Evolutionary conservation across 2,329 filamentous ascomycete genomes (phyloP).

Genomic region (Emergomyces africanus): DNA sequence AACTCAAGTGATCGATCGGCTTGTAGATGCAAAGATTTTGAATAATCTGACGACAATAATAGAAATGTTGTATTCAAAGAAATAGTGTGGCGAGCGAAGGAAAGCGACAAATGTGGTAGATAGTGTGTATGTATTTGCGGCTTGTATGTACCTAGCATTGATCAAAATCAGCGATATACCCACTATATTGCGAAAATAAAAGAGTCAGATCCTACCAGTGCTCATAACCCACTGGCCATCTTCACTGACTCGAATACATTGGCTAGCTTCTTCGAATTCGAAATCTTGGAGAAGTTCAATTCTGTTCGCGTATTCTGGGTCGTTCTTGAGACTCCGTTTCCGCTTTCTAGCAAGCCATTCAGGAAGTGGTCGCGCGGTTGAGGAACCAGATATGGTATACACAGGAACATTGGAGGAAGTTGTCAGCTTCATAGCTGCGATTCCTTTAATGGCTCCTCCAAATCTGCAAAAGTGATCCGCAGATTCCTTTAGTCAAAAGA

Average conservation of each 20-base stretch:
- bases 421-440: conserved; percentile 34
- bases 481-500: background rate
- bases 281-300: conserved; percentile 96
- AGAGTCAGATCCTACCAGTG: conserved; percentile 47
- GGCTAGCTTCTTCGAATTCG: conserved; percentile 90
- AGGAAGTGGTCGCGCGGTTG: conserved; percentile 73
- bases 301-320: conserved; percentile 83
- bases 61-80: conserved; percentile 85
- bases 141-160: conserved; percentile 48
- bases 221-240: conserved; percentile 98
- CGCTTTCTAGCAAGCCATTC: conserved; percentile 89
- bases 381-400: conserved; percentile 88
- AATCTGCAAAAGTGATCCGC: background rate
- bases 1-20: conserved; percentile 85
- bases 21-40: conserved; percentile 88
- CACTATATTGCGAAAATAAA: conserved; percentile 3
- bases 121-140: conserved; percentile 94
- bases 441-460: background rate
- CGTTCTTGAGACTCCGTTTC: conserved; percentile 84
- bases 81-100: conserved; percentile 82
- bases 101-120: conserved; percentile 83
- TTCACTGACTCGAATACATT: conserved; percentile 78
- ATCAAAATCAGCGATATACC: background rate
- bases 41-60: conserved; percentile 79
- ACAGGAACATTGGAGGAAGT: conserved; percentile 72